These are phyloP conservation scores for Hymenoscyphus repandus DNA, from an alignment of 2,329 filamentous ascomycete species.

Conservation along the genomic window DNA sequence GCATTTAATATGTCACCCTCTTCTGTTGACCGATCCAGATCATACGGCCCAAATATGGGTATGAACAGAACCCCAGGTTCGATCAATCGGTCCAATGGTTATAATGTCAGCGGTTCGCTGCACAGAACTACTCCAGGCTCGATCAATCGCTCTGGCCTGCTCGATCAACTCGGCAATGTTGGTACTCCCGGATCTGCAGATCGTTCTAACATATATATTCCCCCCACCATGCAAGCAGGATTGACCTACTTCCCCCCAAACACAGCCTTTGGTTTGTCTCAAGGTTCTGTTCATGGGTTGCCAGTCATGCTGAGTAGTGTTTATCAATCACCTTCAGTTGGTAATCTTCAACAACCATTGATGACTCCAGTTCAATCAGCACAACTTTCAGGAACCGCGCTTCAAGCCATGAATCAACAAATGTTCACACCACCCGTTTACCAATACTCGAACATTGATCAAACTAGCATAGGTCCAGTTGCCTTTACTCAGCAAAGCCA, in stretches of 20 bases:
- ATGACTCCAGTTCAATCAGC: slow-evolving; percentile 3
- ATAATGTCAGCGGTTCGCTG: neutral
- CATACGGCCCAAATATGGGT: neutral
- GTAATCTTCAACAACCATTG: slow-evolving; percentile 2
- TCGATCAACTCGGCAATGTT: neutral
- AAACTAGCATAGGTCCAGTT: neutral
- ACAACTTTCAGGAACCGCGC: neutral
- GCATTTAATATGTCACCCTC: neutral
- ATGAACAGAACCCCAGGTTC: slow-evolving; percentile 1
- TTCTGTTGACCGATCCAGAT: neutral
- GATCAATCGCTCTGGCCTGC: neutral
- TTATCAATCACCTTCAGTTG: neutral
- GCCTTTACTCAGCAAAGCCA: neutral
- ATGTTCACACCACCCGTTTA: slow-evolving; percentile 3
- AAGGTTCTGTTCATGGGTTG: slow-evolving; percentile 4
- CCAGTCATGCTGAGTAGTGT: slow-evolving; percentile 2
- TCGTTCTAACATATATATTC: neutral
- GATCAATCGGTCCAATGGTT: slow-evolving; percentile 1
- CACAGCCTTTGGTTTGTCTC: neutral
- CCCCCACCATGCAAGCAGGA: neutral
- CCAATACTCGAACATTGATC: slow-evolving; percentile 1
- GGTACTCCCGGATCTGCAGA: slow-evolving; percentile 1
- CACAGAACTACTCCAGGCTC: neutral
- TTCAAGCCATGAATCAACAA: neutral
- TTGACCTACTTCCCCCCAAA: slow-evolving; percentile 5